Evolutionary conservation across 148 eudicot species (phyloP), one percentile per base, ranked within the genome.

Genomic region (Chenopodium berlandieri): DNA sequence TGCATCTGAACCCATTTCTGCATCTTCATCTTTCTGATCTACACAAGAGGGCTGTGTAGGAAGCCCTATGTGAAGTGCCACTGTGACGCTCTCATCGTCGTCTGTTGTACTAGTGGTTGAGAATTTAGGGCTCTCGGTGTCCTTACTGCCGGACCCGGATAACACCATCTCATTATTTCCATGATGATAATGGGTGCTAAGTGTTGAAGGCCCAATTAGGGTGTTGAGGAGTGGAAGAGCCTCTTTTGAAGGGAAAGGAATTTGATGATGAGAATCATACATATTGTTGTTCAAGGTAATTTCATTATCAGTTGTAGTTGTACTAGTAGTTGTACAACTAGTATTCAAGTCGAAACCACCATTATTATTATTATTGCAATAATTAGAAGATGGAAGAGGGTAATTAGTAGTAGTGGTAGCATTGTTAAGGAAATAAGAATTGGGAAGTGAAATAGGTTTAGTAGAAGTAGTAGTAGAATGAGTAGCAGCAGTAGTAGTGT

Each of bases 41-140:
- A 13, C 12, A 50, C 3, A n/a, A 10, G 75, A 52, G 17, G 76
- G 27, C 23, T 31, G 65, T 86, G 68, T 86, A 9, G 90, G 86
- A 20, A 89, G 91, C 75, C 91, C 93, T 86, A 91, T 86, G 11
- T 88, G 81, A 74, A 91, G 88, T 31, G 89, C 73, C n/a, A 89
- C 81, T 58, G 78, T 80, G 6, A 86, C 80, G 58, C 47, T 52
- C 8, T 54, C 82, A 22, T 79, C 83, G 83, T 64, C 72, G 50
- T 17, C 52, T 30, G 56, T 76, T 19, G 63, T 48, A 78, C 65
- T 69, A 48, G 34, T 60, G 23, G 69, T 32, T 6, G 37, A 22
- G 10, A 19, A 17, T 63, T 47, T 72, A 72, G 83, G 75, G 67
- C 48, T 30, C 56, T 54, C 58, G 12, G 32, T 46, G 2, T 70